Evolutionary conservation across 2,329 filamentous ascomycete species (phyloP), one percentile per base, ranked within the genome.

Genomic region (Cordyceps sp.): DNA sequence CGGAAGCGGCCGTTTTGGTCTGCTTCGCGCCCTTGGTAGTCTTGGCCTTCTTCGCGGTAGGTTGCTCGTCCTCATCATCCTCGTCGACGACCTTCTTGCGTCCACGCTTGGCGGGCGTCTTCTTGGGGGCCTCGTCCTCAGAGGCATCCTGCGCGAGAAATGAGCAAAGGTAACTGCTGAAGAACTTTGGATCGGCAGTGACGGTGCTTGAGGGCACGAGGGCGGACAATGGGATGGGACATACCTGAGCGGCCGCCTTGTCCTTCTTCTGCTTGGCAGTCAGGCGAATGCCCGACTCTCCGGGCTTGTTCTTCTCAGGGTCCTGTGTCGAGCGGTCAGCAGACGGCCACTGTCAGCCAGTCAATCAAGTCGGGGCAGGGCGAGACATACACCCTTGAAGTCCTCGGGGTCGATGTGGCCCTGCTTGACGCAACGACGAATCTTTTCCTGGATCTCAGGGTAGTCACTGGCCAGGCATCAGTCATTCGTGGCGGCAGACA

Each of bases 371-470:
- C 10, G 5, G 10, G 6, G 16, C 25, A 15, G 10, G 6, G 6
- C 6, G n/a, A 43, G 21, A 62, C 79, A 58, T 66, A 93, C 85
- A 10, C 84, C 84, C 22, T 78, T 88, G 73, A 84, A 94, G 44
- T 94, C 88, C 32, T 82, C 77, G 26, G 83, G 66, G 42, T 80
- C 78, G 44, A 96, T 78, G 45, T 90, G 81, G 17, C 83, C 84
- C 49, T 86, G 68, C 36, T 68, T 64, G 17, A 94, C 53, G 32
- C 79, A 82, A 29, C 67, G 68, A 31, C 68, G 63, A 40, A 94
- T 61, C 61, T 90, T 93, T 28, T 70, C 70, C 53, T 86, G 73
- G 2, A 72, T 45, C 2, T 83, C 77, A 0, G 64, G 57, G 24
- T 74, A 58, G 4, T 55, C 56, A 4, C 59, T 61, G 34, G 25